Base-by-base conservation (phyloP, 169 alveolate genomes). In the Plasmodium chabaudi region DNA sequence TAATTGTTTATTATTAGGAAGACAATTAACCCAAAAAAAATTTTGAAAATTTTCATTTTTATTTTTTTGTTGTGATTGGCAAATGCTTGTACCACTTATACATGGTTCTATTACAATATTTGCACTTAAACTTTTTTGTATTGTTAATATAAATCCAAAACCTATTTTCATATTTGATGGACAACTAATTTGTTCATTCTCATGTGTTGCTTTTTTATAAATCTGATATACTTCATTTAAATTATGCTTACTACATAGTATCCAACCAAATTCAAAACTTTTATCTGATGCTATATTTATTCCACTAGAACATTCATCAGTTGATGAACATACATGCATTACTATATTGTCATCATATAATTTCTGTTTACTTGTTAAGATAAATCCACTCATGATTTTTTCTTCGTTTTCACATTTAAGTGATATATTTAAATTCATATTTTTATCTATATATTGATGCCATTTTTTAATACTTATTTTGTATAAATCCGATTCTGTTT, bases 221-320 rank as follows among this genome's bases (percentile, higher is more conserved):
- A 86, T 70, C 64, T 86, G 91, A 51, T 86, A 49, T 47, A 69
- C 44, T 60, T 86, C 87, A 25, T 71, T 46, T 51, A 44, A n/a
- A 39, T 86, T 86, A 47, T 86, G 75, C 4, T 73, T 6, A 57
- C 86, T 59, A 70, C 91, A 86, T 86, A 86, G 27, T 57, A 71
- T 64, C 91, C 91, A 86, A 19, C 91, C 87, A 19, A 86, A 86
- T 86, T 86, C 91, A 60, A 70, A 86, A 69, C 55, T 86, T 57
- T 57, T 86, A 55, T 86, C 91, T 25, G 74, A 15, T 47, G 56
- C 63, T 60, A 86, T 69, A 53, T 86, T 70, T 59, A 86, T 70
- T 15, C 75, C 75, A 53, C 91, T 86, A 21, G 75, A 57, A 39
- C 91, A 86, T 27, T 46, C 91, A 9, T 39, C 10, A 9, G 60